Evolutionary conservation across 2,329 filamentous ascomycete genomes (phyloP).

Genomic region (Leptographium flavum): DNA sequence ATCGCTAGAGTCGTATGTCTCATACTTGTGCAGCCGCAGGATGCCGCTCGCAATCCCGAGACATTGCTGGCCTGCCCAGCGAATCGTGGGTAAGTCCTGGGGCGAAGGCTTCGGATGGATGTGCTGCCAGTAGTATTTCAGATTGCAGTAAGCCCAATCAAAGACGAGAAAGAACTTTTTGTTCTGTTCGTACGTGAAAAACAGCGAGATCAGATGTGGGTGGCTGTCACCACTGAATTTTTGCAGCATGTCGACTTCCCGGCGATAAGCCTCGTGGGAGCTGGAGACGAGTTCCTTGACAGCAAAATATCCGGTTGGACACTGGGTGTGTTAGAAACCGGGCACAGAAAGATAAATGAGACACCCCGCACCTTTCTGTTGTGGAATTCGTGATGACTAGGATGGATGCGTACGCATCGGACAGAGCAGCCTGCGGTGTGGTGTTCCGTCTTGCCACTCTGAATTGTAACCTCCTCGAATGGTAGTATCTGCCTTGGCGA

Average conservation of each 20-base stretch:
- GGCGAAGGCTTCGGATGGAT: background rate
- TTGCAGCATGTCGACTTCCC: conserved; percentile 11
- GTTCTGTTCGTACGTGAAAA: conserved; percentile 9
- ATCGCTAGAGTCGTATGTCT: no score
- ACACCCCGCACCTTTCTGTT: no score
- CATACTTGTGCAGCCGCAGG: background rate
- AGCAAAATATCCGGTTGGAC: background rate
- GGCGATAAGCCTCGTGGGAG: background rate
- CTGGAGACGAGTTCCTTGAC: background rate
- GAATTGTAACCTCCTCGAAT: no score
- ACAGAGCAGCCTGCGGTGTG: no score
- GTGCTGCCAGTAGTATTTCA: conserved; percentile 6
- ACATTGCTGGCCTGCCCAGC: background rate
- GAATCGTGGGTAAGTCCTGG: background rate
- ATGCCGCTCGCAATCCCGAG: background rate
- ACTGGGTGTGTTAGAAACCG: no score
- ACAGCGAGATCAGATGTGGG: conserved; percentile 10
- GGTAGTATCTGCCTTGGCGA: no score
- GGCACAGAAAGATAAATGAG: no score
- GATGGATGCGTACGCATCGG: no score
- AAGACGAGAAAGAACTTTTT: conserved; percentile 10
- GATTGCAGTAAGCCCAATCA: conserved; percentile 9
- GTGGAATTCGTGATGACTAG: no score
- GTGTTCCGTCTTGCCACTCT: no score
- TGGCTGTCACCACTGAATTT: conserved; percentile 6